Percentiles rank a stretch among this genome's conserved stretches.
Evolutionary conservation across 2,329 filamentous ascomycete species (phyloP).

Genomic region (Neofusicoccum kwambonambiense): DNA sequence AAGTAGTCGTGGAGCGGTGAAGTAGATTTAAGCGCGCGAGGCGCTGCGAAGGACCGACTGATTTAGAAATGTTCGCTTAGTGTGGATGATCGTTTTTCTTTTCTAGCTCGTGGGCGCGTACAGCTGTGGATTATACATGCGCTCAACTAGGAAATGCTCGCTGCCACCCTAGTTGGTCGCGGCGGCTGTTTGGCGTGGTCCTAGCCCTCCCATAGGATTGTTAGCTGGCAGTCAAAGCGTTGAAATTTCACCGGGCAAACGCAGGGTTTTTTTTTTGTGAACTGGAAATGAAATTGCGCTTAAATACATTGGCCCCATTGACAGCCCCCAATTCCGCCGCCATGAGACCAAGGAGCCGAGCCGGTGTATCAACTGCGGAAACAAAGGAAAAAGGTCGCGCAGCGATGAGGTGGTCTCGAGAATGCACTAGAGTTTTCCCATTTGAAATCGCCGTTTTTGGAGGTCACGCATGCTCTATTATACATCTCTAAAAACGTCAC

Average conservation of each 20-base stretch:
- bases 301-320: constrained; percentile 18
- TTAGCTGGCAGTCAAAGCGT: constrained; percentile 5
- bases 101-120: neutral
- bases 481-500: constrained; percentile 22
- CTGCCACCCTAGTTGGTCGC: neutral
- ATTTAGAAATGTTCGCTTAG: constrained; percentile 14
- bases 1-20: constrained; percentile 9
- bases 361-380: constrained; percentile 19
- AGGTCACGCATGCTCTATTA: constrained; percentile 42
- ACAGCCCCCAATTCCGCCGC: constrained; percentile 7
- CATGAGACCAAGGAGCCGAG: constrained; percentile 15
- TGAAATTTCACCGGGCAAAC: constrained; percentile 1
- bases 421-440: constrained; percentile 19
- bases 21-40: constrained; percentile 8
- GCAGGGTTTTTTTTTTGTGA: neutral
- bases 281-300: constrained; percentile 18
- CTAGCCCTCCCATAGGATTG: neutral
- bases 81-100: constrained; percentile 8
- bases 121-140: neutral
- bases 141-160: constrained; percentile 6
- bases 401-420: constrained; percentile 17
- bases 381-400: constrained; percentile 19
- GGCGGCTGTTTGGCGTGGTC: constrained; percentile 2
- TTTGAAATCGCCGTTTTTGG: constrained; percentile 37
- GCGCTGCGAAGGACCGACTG: constrained; percentile 14